Percentiles rank a stretch among this genome's conserved stretches.
Conservation (phyloP, 208 protist species). For the Crithidia acanthocephali region DNA sequence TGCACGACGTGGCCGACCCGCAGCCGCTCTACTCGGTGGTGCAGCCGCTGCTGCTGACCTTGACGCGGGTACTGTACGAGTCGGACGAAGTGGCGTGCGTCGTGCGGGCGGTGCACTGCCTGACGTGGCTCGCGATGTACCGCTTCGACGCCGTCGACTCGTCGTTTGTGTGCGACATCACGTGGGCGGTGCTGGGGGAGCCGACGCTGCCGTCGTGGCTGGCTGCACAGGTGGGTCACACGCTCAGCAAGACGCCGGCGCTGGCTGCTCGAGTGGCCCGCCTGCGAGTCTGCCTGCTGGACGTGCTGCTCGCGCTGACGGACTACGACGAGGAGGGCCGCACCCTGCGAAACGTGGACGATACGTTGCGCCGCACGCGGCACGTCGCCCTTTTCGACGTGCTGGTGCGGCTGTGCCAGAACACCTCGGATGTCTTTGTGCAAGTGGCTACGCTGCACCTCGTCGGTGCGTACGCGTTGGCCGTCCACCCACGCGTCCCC, state of each 20-base stretch:
- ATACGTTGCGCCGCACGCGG: constrained; percentile 20
- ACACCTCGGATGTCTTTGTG: constrained; percentile 35
- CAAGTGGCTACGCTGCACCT: constrained; percentile 80
- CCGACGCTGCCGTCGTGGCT: constrained; percentile 6
- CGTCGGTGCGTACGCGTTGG: constrained; percentile 50
- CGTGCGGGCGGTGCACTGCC: constrained; percentile 44
- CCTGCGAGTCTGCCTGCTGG: constrained; percentile 62
- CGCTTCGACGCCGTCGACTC: constrained; percentile 73
- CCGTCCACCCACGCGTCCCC: constrained; percentile 63
- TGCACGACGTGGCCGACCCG: constrained; percentile 27
- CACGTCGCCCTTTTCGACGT: constrained; percentile 48
- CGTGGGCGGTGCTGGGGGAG: constrained; percentile 25
- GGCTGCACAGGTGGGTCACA: not conserved
- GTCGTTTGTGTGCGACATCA: constrained; percentile 30
- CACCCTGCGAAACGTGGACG: constrained; percentile 81
- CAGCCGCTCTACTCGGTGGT: not conserved
- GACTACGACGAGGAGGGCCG: constrained; percentile 76
- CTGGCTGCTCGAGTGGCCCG: constrained; percentile 17
- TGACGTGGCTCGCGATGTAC: constrained; percentile 77
- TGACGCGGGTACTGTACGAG: constrained; percentile 49
- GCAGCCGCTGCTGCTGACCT: constrained; percentile 25
- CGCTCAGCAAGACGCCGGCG: not conserved
- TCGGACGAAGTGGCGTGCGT: constrained; percentile 52
- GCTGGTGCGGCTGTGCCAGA: constrained; percentile 44
- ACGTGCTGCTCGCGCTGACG: constrained; percentile 75